phyloP scores from a whole-genome alignment of 208 protist genomes.

The Crithidia sp. region DNA sequence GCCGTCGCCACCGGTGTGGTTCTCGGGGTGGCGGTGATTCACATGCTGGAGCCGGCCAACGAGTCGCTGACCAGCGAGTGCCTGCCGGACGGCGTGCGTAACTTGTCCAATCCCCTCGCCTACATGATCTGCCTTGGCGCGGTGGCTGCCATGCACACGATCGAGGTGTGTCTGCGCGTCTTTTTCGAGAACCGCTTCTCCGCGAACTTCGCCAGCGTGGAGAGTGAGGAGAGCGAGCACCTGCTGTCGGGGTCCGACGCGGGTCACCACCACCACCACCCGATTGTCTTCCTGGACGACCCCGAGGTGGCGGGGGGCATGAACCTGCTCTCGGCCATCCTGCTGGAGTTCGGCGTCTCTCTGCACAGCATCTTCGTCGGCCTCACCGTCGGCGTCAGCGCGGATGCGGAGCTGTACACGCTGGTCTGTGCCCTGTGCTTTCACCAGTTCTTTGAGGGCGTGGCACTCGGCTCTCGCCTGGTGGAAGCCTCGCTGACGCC shows the following conservation, averaged over 20 bases:
- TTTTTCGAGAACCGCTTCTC: constrained; percentile 7
- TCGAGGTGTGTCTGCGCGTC: constrained; percentile 31
- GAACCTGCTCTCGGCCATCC: constrained; percentile 39
- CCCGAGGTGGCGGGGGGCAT: background rate
- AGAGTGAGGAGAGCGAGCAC: constrained; percentile 24
- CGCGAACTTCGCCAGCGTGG: background rate
- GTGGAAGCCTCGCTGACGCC: constrained; percentile 48
- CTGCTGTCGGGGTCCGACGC: constrained; percentile 21
- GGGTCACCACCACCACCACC: constrained; percentile 21
- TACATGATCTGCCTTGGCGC: constrained; percentile 44
- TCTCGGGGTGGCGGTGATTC: constrained; percentile 55
- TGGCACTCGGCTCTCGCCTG: constrained; percentile 61
- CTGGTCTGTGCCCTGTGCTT: constrained; percentile 60
- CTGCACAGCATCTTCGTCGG: constrained; percentile 78
- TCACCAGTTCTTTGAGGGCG: constrained; percentile 79
- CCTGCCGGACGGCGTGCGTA: constrained; percentile 12
- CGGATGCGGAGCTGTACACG: constrained; percentile 44
- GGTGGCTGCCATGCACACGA: constrained; percentile 40
- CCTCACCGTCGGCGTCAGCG: constrained; percentile 54
- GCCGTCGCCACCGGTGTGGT: constrained; percentile 62
- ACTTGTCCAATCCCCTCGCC: constrained; percentile 21
- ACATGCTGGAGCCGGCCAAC: constrained; percentile 52
- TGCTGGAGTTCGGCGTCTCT: constrained; percentile 65
- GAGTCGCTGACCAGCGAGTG: constrained; percentile 36
- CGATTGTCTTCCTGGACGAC: constrained; percentile 3